Base-by-base conservation (phyloP, 306 rosid species). In the Herpetospermum pedunculosum region DNA sequence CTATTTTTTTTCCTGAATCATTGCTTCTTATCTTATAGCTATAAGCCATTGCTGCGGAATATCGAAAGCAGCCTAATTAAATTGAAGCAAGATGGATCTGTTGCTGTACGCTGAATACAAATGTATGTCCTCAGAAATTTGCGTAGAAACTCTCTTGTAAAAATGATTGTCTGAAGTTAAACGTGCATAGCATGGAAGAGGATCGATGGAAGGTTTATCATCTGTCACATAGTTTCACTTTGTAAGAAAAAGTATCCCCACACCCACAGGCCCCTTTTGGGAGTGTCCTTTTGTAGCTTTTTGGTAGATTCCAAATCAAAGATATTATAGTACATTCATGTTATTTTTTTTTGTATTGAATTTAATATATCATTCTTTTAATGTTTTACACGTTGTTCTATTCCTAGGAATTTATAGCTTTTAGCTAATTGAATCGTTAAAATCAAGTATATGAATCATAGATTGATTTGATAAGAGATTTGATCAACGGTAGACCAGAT, bases 21-120 rank as follows among this genome's bases (percentile, higher is more conserved):
- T 78, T 78, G 84, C 91, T 40, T 68, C 54, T 68, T 68, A 6
- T 44, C 7, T 67, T 69, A 55, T 69, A 94, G 98, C 77, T 89
- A 89, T 76, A 88, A 77, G 84, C 97, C 98, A 1, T 95, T 94
- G 48, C 80, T 94, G 62, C 87, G 97, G 81, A 89, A 91, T 77
- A 89, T 91, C 59, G 97, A 94, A 82, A 89, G 79, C 62, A 81
- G 60, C 69, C 92, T 94, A 58, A 74, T 88, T 73, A 88, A 88
- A 81, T 81, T 94, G 95, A 91, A 91, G 90, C 96, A 88, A 81
- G 97, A 88, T 50, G 88, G 85, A 40, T 79, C 83, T 3, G 40
- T 87, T 76, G 68, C 70, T 12, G 90, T 85, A 60, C 70, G 29
- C 50, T 89, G 84, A 92, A 41, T 67, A 25, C 35, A 41, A 5